These are phyloP conservation scores for Piloderma croceum DNA, from an alignment of 768 basidiomycete species.

Conservation along the genomic window DNA sequence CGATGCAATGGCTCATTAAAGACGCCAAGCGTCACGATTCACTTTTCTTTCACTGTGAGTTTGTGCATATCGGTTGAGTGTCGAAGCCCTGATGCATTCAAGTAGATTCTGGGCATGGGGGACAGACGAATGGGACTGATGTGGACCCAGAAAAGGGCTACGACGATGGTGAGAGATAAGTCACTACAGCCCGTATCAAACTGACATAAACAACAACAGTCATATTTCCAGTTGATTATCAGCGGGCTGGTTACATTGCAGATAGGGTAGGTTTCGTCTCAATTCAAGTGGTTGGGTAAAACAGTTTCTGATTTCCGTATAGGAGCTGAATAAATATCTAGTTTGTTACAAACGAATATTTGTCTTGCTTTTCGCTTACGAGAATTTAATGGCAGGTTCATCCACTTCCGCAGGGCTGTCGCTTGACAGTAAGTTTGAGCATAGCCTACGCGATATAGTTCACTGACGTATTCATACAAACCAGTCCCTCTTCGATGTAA, in stretches of 20 bases:
- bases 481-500: constrained; percentile 47
- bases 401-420: constrained; percentile 59
- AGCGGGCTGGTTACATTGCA: constrained; percentile 68
- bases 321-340: constrained; percentile 41
- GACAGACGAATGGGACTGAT: constrained; percentile 71
- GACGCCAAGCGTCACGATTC: constrained; percentile 67
- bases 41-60: constrained; percentile 64
- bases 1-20: constrained; percentile 62
- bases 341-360: constrained; percentile 13
- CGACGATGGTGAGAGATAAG: constrained; percentile 61
- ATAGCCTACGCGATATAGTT: neutral
- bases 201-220: no score
- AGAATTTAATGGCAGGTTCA: constrained; percentile 29
- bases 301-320: no score
- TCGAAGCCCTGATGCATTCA: no score
- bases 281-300: constrained; percentile 2
- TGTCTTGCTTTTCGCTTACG: neutral
- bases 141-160: constrained; percentile 77
- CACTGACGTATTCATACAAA: neutral
- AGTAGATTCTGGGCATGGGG: constrained; percentile 91
- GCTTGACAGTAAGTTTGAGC: constrained; percentile 43
- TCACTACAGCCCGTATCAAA: neutral
- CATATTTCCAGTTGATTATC: constrained; percentile 87
- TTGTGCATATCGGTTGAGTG: no score
- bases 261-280: constrained; percentile 31